A percentile compares a stretch with the other conserved stretches of the same genome.
Conservation (phyloP, 2,329 filamentous ascomycete species). For the Talaromyces sp. region DNA sequence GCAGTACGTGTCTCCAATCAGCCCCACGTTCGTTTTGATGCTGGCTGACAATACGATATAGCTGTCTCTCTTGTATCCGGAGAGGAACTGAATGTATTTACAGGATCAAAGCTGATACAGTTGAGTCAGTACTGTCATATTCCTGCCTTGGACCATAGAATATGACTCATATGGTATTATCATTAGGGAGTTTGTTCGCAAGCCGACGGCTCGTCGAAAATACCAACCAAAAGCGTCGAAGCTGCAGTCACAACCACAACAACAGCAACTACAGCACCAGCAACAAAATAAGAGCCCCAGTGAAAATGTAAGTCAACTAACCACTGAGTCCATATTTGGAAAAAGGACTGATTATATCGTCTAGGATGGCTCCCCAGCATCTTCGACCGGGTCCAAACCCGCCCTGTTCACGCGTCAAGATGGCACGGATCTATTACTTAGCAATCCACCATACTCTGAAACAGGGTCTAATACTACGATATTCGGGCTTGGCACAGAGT, state of each 20-base stretch:
- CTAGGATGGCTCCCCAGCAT: constrained; percentile 11
- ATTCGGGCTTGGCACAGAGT: constrained; percentile 17
- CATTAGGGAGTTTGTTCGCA: constrained; percentile 12
- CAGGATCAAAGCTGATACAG: constrained; percentile 14
- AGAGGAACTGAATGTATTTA: constrained; percentile 18
- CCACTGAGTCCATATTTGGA: not conserved
- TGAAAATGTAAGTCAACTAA: constrained; percentile 6
- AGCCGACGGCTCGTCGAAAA: constrained; percentile 9
- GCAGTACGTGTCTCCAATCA: constrained; percentile 9
- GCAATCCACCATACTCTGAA: constrained; percentile 15
- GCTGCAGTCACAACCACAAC: not conserved
- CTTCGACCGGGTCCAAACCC: constrained; percentile 13
- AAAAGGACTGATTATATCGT: not conserved
- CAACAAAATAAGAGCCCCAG: constrained; percentile 1
- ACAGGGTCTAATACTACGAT: constrained; percentile 9
- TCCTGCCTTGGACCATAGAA: not conserved
- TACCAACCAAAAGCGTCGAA: constrained; percentile 10
- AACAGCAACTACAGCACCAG: not conserved
- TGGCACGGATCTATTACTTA: constrained; percentile 16
- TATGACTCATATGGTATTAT: too few species aligned
- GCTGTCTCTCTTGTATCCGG: constrained; percentile 18
- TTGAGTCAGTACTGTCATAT: constrained; percentile 2
- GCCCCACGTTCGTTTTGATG: not conserved
- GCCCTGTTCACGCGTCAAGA: constrained; percentile 16
- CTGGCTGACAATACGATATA: not conserved